Percentiles rank a stretch among this genome's conserved stretches.
Evolutionary conservation across 2,329 filamentous ascomycete species (phyloP).

Genomic region (Allantophomopsis lycopodina): DNA sequence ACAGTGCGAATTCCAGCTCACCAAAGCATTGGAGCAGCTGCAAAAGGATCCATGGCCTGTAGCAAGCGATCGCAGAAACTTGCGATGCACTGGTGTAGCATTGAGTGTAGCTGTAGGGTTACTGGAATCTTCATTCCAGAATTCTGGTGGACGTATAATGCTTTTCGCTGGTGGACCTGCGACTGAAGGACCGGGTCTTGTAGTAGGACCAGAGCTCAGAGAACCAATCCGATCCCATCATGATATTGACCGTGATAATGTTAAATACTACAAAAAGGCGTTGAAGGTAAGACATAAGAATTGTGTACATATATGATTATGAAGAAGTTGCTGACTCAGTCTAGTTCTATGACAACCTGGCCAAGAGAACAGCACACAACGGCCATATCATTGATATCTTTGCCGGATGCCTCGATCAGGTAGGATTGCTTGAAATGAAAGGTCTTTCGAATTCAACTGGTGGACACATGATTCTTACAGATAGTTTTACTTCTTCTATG

Average conservation of each 20-base stretch:
- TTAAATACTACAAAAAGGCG: slow-evolving; percentile 99
- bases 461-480: slow-evolving; percentile 94
- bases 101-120: slow-evolving; percentile 87
- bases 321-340: not conserved
- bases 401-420: slow-evolving; percentile 92
- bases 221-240: slow-evolving; percentile 97
- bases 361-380: slow-evolving; percentile 90
- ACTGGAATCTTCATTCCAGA: slow-evolving; percentile 89
- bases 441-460: slow-evolving; percentile 90
- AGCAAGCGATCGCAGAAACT: slow-evolving; percentile 76
- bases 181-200: slow-evolving; percentile 92
- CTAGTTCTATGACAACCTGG: slow-evolving; percentile 86
- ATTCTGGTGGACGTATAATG: slow-evolving; percentile 92
- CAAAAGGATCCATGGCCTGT: slow-evolving; percentile 98
- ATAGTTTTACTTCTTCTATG: slow-evolving; percentile 98
- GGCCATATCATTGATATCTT: slow-evolving; percentile 97
- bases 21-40: slow-evolving; percentile 85
- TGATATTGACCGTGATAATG: slow-evolving; percentile 96
- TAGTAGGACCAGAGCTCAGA: slow-evolving; percentile 87
- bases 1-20: slow-evolving; percentile 94
- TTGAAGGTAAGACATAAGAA: slow-evolving; percentile 53
- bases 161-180: slow-evolving; percentile 89
- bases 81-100: slow-evolving; percentile 93
- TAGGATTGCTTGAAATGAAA: slow-evolving; percentile 96
- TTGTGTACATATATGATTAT: not conserved